Percentiles rank a stretch among this genome's conserved stretches.
phyloP scores from a whole-genome alignment of 345 rosid genomes.

The Aquilaria malaccensis region DNA sequence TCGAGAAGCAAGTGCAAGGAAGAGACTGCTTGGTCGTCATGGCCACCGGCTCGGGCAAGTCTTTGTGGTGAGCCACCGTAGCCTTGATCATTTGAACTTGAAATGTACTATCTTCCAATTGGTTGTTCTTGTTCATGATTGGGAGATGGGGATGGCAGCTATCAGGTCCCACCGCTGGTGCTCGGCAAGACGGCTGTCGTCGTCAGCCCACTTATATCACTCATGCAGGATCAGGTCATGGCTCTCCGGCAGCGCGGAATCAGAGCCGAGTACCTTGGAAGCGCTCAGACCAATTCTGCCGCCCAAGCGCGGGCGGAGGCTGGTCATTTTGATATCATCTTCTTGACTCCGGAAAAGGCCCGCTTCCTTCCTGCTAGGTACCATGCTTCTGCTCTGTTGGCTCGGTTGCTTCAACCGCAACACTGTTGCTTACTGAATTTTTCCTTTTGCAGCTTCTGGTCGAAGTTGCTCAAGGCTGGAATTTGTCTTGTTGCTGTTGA shows the following conservation, averaged over 20 bases:
- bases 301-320: conserved; percentile 27
- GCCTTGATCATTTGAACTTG: neutral
- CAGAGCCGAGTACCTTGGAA: conserved; percentile 39
- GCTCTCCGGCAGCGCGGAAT: conserved; percentile 34
- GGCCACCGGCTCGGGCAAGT: conserved; percentile 52
- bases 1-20: conserved; percentile 19
- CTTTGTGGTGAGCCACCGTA: conserved; percentile 26
- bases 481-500: conserved; percentile 40
- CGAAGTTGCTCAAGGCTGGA: conserved; percentile 29
- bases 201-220: conserved; percentile 42
- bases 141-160: conserved; percentile 13
- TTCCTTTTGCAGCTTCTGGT: conserved; percentile 32
- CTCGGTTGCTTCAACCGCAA: neutral
- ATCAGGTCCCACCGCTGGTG: conserved; percentile 40
- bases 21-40: conserved; percentile 39
- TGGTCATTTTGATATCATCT: conserved; percentile 33
- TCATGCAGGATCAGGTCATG: conserved; percentile 55
- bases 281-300: conserved; percentile 33
- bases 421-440: neutral
- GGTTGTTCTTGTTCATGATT: neutral
- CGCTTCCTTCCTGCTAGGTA: conserved; percentile 31
- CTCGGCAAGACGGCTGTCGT: conserved; percentile 29
- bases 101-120: neutral
- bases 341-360: conserved; percentile 46
- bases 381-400: neutral